Base-by-base conservation (phyloP, 306 rosid genomes). In the Trifolium subterraneum region DNA sequence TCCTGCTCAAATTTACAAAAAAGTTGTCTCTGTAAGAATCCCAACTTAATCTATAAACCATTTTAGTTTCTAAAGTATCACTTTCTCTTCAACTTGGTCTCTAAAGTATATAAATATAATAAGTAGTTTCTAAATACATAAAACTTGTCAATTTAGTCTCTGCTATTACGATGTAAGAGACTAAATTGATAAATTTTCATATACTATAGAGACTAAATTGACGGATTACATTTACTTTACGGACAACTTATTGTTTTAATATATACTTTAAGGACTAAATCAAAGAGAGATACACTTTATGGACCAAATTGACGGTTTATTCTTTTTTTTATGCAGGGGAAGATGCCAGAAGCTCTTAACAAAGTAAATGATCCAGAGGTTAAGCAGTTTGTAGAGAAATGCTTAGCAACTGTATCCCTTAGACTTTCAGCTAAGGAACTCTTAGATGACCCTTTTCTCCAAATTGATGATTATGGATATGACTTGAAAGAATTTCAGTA, bases 1-100 rank as follows among this genome's bases (percentile, higher is more conserved):
- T 81, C 92, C 98, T 50, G 99, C 96, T 76, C 93, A 95, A 79
- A 95, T 95, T 52, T 95, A 95, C 88, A 92, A 92, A 90, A 95
- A 90, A 92, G 99, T 95, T 68, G 70, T 81, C 51, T 85, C 90
- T 33, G 99, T 95, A 86, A 52, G 93, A 78, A 81, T 75, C 64
- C 50, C 8, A 63, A 38, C 10, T 7, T 38, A 52, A 52, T 1
- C 6, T 18, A 52, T 19, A 52, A 52, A 18, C 12, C 27, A 52
- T 52, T 18, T 52, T 52, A 52, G 59, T 3, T 23, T 18, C 0
- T 8, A 0, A 6, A 19, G 27, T 8, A 52, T 52, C 27, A 52
- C 14, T 68, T 2, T n/a, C 35, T 41, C 16, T 23, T 45, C 23
- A 42, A 10, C 10, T 42, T 42, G 12, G 48, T 11, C 48, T 13